Evolutionary conservation across 768 basidiomycete genomes (phyloP).

Genomic region (Suillus americanus): DNA sequence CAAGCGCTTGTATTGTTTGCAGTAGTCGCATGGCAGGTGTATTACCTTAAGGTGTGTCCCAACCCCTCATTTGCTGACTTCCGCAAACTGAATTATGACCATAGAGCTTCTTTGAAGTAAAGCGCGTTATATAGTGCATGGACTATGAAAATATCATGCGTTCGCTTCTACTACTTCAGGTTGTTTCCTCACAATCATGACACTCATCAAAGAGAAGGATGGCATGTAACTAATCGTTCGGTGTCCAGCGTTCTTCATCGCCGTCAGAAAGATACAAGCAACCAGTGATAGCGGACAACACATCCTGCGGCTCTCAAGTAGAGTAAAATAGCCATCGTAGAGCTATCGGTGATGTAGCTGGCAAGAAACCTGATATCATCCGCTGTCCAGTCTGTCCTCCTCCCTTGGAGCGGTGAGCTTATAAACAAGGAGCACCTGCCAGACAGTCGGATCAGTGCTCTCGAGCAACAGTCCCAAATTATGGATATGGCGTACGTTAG

Average conservation of each 20-base stretch:
- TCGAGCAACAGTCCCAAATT: not conserved
- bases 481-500: not conserved
- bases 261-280: not conserved
- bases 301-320: not conserved
- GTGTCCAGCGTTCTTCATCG: not conserved
- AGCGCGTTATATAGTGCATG: slow-evolving; percentile 65
- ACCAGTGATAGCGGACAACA: too few relatives aligned
- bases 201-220: not conserved
- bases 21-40: slow-evolving; percentile 96
- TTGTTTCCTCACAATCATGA: not conserved
- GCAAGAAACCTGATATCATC: not conserved
- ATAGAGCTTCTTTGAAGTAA: slow-evolving; percentile 77
- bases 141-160: not conserved
- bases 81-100: slow-evolving; percentile 41
- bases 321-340: not conserved
- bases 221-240: not conserved
- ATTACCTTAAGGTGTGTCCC: slow-evolving; percentile 80
- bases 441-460: not conserved
- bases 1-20: slow-evolving; percentile 85
- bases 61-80: not conserved
- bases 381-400: not conserved
- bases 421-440: not conserved
- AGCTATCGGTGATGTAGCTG: not conserved
- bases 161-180: not conserved
- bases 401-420: not conserved